Percentiles rank a stretch among this genome's conserved stretches.
These are phyloP conservation scores for Oxyria digyna DNA, from an alignment of 148 eudicot species.

Conservation along the genomic window DNA sequence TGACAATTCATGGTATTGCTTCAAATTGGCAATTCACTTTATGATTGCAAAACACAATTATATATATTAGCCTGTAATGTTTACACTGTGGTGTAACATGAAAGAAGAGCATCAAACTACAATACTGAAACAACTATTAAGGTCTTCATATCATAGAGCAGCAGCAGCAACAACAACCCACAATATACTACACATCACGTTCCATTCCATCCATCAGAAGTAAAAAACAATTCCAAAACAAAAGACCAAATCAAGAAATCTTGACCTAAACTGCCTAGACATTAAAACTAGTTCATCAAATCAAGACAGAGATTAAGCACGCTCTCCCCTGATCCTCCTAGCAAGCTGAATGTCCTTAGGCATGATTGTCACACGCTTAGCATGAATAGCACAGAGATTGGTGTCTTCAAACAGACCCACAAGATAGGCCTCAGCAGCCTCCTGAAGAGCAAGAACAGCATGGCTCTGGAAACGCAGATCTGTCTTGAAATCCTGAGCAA, in stretches of 20 bases:
- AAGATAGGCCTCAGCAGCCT: slow-evolving; percentile 3
- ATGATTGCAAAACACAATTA: neutral
- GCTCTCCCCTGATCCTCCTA: slow-evolving; percentile 8
- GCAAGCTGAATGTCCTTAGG: slow-evolving; percentile 9
- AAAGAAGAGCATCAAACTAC: neutral
- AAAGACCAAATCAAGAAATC: neutral
- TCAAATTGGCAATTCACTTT: too few relatives aligned
- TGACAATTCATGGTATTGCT: too few relatives aligned
- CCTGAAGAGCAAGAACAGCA: slow-evolving; percentile 9
- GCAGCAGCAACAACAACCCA: neutral
- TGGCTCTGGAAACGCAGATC: slow-evolving; percentile 10
- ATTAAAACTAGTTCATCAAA: neutral
- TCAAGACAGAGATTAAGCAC: neutral
- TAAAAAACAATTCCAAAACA: neutral
- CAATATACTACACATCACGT: neutral
- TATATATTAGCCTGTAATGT: neutral
- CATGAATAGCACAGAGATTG: slow-evolving; percentile 8
- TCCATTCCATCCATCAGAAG: neutral
- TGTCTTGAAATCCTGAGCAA: slow-evolving; percentile 6
- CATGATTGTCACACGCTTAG: slow-evolving; percentile 10
- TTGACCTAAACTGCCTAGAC: neutral
- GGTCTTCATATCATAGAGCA: neutral
- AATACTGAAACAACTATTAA: neutral
- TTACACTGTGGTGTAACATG: neutral
- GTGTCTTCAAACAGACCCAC: slow-evolving; percentile 9